phyloP scores from a whole-genome alignment of 768 basidiomycete species.

The Leccinum boreale region DNA sequence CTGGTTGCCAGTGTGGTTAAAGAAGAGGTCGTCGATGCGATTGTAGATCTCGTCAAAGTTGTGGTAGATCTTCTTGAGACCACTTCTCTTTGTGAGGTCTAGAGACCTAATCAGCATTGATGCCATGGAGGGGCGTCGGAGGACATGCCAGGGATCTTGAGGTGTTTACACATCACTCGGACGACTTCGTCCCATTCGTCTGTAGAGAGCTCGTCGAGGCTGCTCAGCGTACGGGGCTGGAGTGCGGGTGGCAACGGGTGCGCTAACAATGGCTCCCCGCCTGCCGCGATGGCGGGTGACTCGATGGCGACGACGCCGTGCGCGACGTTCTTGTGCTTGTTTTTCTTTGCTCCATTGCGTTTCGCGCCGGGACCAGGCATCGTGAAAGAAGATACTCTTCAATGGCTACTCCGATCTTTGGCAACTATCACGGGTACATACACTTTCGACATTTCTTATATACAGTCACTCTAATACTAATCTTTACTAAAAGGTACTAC shows the following conservation, averaged over 20 bases:
- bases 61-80: constrained; percentile 59
- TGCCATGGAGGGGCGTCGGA: too few relatives aligned
- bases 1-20: constrained; percentile 40
- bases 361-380: constrained; percentile 30
- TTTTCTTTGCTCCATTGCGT: constrained; percentile 16
- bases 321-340: constrained; percentile 10
- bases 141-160: constrained; percentile 51
- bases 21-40: constrained; percentile 49
- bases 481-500: constrained; percentile 55
- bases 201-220: constrained; percentile 27
- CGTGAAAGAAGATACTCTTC: not conserved
- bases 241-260: constrained; percentile 14
- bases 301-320: not conserved
- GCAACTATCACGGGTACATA: constrained; percentile 67
- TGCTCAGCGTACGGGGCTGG: constrained; percentile 7
- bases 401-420: constrained; percentile 39
- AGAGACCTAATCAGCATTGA: constrained; percentile 1
- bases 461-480: too few relatives aligned
- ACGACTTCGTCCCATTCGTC: constrained; percentile 49
- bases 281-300: not conserved
- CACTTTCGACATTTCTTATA: not conserved
- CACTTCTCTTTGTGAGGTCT: constrained; percentile 57
- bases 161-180: constrained; percentile 44
- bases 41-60: constrained; percentile 53
- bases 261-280: not conserved